Conservation (phyloP, 257 asterid genomes). For the Paulownia fortunei region DNA sequence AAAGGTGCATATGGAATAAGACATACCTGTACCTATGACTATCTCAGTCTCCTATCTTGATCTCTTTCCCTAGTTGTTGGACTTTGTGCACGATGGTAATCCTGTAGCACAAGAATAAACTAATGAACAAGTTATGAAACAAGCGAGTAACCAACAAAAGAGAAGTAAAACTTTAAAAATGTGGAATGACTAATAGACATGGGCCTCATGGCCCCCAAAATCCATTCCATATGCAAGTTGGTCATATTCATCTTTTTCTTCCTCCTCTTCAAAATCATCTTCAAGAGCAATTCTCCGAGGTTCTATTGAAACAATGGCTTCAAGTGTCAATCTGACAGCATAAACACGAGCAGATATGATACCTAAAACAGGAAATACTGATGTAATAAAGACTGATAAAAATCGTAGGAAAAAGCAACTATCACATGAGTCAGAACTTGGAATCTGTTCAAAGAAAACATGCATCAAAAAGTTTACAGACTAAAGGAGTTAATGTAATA, state of each 20-base stretch:
- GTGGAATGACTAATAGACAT: slow-evolving; percentile 46
- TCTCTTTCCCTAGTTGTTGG: slow-evolving; percentile 91
- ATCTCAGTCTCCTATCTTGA: slow-evolving; percentile 83
- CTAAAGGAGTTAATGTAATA: too few relatives aligned
- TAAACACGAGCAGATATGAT: slow-evolving; percentile 15
- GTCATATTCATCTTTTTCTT: slow-evolving; percentile 92
- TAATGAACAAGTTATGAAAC: slow-evolving; percentile 5
- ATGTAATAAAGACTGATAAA: too few relatives aligned
- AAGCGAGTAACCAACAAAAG: slow-evolving; percentile 3
- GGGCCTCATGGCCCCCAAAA: slow-evolving; percentile 58
- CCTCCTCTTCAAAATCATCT: slow-evolving; percentile 99
- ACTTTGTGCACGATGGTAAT: slow-evolving; percentile 71
- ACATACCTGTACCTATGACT: slow-evolving; percentile 78
- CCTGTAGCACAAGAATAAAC: slow-evolving; percentile 51
- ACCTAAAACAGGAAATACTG: slow-evolving; percentile 20
- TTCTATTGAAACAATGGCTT: slow-evolving; percentile 73
- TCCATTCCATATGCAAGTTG: slow-evolving; percentile 66
- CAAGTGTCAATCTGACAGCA: slow-evolving; percentile 74
- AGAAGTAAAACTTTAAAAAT: background rate
- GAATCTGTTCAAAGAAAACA: too few relatives aligned
- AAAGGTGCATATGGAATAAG: background rate
- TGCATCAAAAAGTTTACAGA: too few relatives aligned
- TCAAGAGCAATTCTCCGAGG: slow-evolving; percentile 96
- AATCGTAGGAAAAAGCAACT: too few relatives aligned
- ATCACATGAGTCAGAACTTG: too few relatives aligned